Percentiles rank a stretch among this genome's conserved stretches.
Evolutionary conservation across 1,139 yeast species (phyloP).

Genomic region (Nakaseomyces uthaithaninus): DNA sequence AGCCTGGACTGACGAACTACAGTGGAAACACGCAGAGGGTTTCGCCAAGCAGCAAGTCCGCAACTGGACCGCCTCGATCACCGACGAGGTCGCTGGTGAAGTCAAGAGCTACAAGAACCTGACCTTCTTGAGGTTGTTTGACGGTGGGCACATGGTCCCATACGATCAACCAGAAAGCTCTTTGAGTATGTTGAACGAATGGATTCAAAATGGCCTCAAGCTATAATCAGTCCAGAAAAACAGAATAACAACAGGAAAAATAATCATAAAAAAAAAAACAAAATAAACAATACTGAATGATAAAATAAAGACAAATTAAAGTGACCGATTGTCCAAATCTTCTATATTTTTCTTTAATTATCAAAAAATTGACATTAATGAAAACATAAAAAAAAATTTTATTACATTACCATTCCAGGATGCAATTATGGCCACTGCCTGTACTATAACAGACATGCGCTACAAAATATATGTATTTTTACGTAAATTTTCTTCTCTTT

Average conservation of each 20-base stretch:
- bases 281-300: background rate
- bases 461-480: no score
- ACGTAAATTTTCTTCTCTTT: no score
- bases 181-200: conserved; percentile 68
- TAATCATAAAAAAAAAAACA: background rate
- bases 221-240: no score
- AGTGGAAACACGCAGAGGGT: conserved; percentile 54
- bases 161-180: conserved; percentile 71
- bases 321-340: no score
- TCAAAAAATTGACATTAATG: no score
- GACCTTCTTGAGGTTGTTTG: conserved; percentile 54
- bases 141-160: conserved; percentile 76
- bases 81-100: conserved; percentile 49
- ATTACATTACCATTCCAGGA: no score
- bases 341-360: no score
- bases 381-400: no score
- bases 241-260: no score
- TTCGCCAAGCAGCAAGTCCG: conserved; percentile 40
- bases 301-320: no score
- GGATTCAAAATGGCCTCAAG: conserved; percentile 39
- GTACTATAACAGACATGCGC: no score
- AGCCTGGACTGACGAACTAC: conserved; percentile 68
- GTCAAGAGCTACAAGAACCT: conserved; percentile 47
- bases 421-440: no score
- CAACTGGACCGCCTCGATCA: conserved; percentile 31